phyloP scores from a whole-genome alignment of 1,139 yeast species.

The Diutina sp. region DNA sequence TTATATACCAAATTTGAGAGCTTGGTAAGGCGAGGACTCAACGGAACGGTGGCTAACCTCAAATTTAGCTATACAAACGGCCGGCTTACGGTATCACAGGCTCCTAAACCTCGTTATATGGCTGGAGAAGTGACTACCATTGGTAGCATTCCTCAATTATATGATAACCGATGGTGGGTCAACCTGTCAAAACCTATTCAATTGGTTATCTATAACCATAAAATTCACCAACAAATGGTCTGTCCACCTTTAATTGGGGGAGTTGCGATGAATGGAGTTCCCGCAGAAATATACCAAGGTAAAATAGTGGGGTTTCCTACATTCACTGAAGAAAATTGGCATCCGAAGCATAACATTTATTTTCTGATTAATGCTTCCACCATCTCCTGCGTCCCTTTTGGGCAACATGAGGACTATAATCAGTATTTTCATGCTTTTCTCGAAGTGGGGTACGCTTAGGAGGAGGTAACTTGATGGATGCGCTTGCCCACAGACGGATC shows the following conservation, averaged over 20 bases:
- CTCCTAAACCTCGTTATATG: background rate
- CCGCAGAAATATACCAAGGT: background rate
- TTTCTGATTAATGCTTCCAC: background rate
- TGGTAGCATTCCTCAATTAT: background rate
- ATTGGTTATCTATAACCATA: background rate
- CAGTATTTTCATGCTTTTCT: background rate
- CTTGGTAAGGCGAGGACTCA: background rate
- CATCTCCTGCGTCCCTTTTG: background rate
- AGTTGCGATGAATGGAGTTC: background rate
- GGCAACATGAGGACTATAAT: background rate
- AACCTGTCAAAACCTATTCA: background rate
- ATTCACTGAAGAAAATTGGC: background rate
- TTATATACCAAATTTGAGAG: constrained; percentile 27
- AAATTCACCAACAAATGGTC: background rate
- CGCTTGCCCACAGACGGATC: background rate
- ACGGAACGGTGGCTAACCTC: background rate
- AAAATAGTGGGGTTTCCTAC: background rate
- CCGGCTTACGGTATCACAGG: background rate
- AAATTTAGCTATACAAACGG: background rate
- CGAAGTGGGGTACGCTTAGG: background rate
- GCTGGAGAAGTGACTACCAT: background rate
- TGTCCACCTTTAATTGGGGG: background rate
- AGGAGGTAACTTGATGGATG: background rate
- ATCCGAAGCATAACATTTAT: background rate
- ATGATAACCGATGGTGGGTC: background rate